Evolutionary conservation across 371 early-diverging fungal genomes (phyloP).

Genomic region (Mortierella sp.): DNA sequence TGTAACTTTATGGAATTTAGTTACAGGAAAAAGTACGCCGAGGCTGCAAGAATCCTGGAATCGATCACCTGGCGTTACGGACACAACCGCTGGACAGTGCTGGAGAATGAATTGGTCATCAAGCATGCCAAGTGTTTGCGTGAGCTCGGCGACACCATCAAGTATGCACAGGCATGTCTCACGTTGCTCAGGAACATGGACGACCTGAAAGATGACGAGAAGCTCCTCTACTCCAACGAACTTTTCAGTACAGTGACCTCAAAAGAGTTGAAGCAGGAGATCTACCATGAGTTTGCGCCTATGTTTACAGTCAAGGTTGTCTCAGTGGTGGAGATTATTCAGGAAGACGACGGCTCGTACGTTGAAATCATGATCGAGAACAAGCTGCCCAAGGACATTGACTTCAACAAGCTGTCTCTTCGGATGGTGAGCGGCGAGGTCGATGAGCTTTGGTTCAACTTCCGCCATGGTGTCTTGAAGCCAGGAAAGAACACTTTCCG

Average conservation of each 20-base stretch:
- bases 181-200: conserved; percentile 70
- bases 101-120: conserved; percentile 80
- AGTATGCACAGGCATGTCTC: conserved; percentile 72
- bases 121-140: conserved; percentile 79
- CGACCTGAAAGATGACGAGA: conserved; percentile 62
- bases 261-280: conserved; percentile 59
- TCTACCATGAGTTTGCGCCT: conserved; percentile 67
- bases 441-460: conserved; percentile 59
- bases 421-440: conserved; percentile 74
- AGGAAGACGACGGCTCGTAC: conserved; percentile 71
- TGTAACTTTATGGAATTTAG: conserved; percentile 52
- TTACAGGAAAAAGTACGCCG: conserved; percentile 72
- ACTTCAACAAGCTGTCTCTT: conserved; percentile 65
- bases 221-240: conserved; percentile 67
- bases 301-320: conserved; percentile 73
- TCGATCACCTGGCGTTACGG: conserved; percentile 74
- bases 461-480: conserved; percentile 59
- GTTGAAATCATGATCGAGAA: conserved; percentile 72
- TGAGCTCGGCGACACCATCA: conserved; percentile 65
- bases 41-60: conserved; percentile 79
- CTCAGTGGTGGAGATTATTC: conserved; percentile 70
- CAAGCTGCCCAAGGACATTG: conserved; percentile 67
- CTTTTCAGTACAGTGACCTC: conserved; percentile 59
- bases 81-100: conserved; percentile 77
- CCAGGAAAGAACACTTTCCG: conserved; percentile 77